Evolutionary conservation across 345 rosid species (phyloP), one percentile per base, ranked within the genome.

Genomic region (Gossypium bickii): DNA sequence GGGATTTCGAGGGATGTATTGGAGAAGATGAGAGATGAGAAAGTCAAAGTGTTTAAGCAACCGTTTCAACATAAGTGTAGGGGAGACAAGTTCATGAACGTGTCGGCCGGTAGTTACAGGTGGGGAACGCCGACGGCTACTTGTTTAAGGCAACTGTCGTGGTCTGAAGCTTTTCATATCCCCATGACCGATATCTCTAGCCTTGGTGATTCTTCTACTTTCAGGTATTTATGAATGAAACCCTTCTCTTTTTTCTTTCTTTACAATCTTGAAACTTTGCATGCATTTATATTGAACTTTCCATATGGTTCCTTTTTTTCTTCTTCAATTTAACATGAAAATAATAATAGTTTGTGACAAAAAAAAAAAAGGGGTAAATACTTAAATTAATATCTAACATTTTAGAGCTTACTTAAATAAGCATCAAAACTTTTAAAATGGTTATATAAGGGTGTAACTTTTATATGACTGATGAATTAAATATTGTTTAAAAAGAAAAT

Each of bases 81-180:
- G 51, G 89, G 89, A 24, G 88, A 83, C 59, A 75, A 78, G 77
- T 61, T 38, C 71, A 44, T 84, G 82, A 83, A 82, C 59, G 86
- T 95, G 82, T 84, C 94, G 0, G 67, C 83, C 1, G 98, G 99
- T 13, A 89, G 92, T 67, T 95, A 95, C 76, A 94, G 98, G 10
- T 95, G 99, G 99, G 99, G 99, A n/a, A 84, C 94, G 8, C 97
- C 99, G 1, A 76, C 94, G 0, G 98, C 99, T 0, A 91, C 94
- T 24, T 82, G 86, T 63, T 83, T 89, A 72, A 65, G 77, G 74
- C 96, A 93, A 68, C 70, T 95, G 34, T 86, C 97, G 11, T 95
- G 98, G 99, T 95, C 97, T 1, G 99, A 95, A 82, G 98, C 97
- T 41, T 95, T 93, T 81, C 98, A 95, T 80, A 86, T 93, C 72